Evolutionary conservation across 2,329 filamentous ascomycete species (phyloP).

Genomic region (Verticillium isaacii): DNA sequence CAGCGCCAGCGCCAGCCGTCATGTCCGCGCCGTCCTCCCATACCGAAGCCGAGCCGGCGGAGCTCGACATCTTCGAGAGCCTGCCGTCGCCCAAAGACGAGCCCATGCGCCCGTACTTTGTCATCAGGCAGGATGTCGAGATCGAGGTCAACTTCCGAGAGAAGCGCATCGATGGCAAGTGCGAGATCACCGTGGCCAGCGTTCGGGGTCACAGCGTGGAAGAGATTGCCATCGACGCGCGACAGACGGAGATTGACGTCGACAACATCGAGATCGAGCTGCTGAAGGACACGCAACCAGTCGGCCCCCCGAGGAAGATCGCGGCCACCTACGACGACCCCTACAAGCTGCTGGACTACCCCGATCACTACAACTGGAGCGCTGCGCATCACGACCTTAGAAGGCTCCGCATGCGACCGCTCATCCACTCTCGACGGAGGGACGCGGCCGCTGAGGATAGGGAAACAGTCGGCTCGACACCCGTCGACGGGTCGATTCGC

Average conservation of each 20-base stretch:
- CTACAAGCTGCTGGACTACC: slow-evolving; percentile 60
- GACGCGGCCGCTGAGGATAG: slow-evolving; percentile 53
- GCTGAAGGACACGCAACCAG: slow-evolving; percentile 17
- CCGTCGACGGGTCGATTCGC: slow-evolving; percentile 48
- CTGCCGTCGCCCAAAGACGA: slow-evolving; percentile 27
- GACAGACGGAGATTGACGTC: slow-evolving; percentile 55
- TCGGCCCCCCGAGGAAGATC: slow-evolving; percentile 28
- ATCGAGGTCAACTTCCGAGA: slow-evolving; percentile 83
- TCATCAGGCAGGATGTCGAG: slow-evolving; percentile 83
- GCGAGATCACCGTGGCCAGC: slow-evolving; percentile 73
- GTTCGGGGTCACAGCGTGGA: slow-evolving; percentile 52
- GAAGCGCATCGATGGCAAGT: slow-evolving; percentile 70
- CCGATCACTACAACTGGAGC: slow-evolving; percentile 56
- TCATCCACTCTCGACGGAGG: slow-evolving; percentile 44
- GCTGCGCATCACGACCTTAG: slow-evolving; percentile 73
- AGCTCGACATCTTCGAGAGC: slow-evolving; percentile 15
- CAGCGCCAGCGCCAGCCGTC: background rate
- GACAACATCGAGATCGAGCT: slow-evolving; percentile 48
- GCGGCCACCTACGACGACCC: slow-evolving; percentile 54
- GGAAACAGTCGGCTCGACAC: slow-evolving; percentile 50
- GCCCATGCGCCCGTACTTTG: slow-evolving; percentile 36
- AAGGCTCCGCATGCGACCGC: slow-evolving; percentile 57
- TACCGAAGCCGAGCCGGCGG: background rate
- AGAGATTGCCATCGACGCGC: slow-evolving; percentile 56
- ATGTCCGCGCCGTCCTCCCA: background rate